phyloP scores from a whole-genome alignment of 495 filamentous ascomycete genomes.

The Staphylotrichum tortipilum region DNA sequence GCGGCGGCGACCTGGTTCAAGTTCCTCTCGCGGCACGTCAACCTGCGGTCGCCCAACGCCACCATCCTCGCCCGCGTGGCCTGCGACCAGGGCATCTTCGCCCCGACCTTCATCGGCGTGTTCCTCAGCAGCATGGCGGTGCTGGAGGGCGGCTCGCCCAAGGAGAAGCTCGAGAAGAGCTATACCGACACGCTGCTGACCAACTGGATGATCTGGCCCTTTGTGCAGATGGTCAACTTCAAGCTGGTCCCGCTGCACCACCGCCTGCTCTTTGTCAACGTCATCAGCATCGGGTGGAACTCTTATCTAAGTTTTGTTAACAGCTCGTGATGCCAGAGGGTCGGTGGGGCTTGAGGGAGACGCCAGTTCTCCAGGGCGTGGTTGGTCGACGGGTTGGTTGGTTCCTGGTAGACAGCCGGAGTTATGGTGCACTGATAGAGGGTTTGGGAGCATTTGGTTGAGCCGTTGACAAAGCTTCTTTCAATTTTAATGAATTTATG shows the following conservation, averaged over 20 bases:
- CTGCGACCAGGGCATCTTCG: slow-evolving; percentile 79
- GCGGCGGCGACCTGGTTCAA: slow-evolving; percentile 84
- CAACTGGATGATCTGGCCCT: slow-evolving; percentile 91
- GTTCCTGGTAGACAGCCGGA: background rate
- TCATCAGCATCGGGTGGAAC: slow-evolving; percentile 82
- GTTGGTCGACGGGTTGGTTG: background rate
- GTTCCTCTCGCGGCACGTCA: slow-evolving; percentile 58
- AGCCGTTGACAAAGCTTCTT: background rate
- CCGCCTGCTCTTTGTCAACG: slow-evolving; percentile 79
- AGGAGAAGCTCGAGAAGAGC: slow-evolving; percentile 59
- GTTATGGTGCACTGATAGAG: background rate
- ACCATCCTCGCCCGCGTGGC: slow-evolving; percentile 77
- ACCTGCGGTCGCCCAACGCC: slow-evolving; percentile 51
- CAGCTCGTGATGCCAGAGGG: slow-evolving; percentile 26
- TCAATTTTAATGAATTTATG: slow-evolving; percentile 1
- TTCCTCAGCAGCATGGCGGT: slow-evolving; percentile 84
- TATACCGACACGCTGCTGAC: slow-evolving; percentile 63
- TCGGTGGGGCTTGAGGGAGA: background rate
- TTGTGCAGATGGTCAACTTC: slow-evolving; percentile 87
- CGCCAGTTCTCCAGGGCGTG: too few species aligned
- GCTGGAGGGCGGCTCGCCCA: slow-evolving; percentile 67
- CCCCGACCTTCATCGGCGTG: slow-evolving; percentile 66
- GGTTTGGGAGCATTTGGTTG: background rate
- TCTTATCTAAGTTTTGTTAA: slow-evolving; percentile 87
- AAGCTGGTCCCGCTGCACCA: slow-evolving; percentile 79